A percentile compares a stretch with the other conserved stretches of the same genome.
Evolutionary conservation across 2,329 filamentous ascomycete species (phyloP).

Genomic region (Beauveria bassiana): DNA sequence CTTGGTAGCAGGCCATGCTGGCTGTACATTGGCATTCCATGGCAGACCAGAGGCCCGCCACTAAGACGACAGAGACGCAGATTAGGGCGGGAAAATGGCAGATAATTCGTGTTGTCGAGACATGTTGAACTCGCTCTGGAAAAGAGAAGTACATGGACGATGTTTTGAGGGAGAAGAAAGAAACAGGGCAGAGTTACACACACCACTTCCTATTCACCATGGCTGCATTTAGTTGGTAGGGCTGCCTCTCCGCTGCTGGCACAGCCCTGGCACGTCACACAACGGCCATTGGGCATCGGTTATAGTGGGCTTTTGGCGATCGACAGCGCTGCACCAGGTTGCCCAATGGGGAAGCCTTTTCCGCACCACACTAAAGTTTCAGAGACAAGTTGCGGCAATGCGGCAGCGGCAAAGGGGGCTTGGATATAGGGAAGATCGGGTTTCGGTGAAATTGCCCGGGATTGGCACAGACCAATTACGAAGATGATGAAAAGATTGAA

Average conservation of each 20-base stretch:
- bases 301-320: not conserved
- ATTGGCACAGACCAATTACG: not conserved
- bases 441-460: not conserved
- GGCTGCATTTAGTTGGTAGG: not conserved
- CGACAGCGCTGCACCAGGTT: not conserved
- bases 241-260: not conserved
- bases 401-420: slow-evolving; percentile 6
- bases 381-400: not conserved
- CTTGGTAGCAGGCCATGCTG: not conserved
- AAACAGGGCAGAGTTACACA: not conserved
- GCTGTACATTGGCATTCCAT: not conserved
- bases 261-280: not conserved
- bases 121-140: not conserved
- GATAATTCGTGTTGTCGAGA: not conserved
- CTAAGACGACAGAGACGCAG: not conserved
- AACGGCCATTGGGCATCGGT: not conserved
- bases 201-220: not conserved
- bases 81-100: not conserved
- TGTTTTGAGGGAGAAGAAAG: not conserved
- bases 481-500: no score
- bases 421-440: not conserved
- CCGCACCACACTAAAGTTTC: not conserved
- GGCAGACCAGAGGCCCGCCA: not conserved
- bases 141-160: not conserved
- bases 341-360: not conserved